Base-by-base conservation (phyloP, 2,329 filamentous ascomycete genomes). In the Cercospora zeina region DNA sequence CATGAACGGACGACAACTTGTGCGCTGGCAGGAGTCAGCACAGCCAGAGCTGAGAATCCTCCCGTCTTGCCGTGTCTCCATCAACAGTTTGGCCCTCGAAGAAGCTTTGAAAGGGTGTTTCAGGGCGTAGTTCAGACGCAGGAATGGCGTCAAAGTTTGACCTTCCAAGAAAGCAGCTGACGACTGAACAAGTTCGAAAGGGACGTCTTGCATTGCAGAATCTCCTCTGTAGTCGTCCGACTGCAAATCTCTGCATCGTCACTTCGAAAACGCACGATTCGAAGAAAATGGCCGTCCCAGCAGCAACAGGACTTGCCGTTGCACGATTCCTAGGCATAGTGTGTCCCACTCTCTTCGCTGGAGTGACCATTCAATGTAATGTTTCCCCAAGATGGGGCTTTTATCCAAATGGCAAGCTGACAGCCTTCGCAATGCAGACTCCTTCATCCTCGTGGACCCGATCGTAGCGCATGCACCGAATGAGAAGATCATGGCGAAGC, bases 391-490 rank as follows among this genome's bases (percentile, higher is more conserved):
- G 16, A 45, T 55, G 7, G 42, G 6, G 2, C 4, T 16, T 3
- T 13, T 5, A 24, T 30, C 67, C 7, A 16, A 58, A 27, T 13
- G 16, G 7, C 27, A 21, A 33, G n/a, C 34, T 59, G 55, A 58
- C 33, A 7, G 4, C 10, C n/a, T 34, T 53, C 49, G 11, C 34
- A 24, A 58, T 16, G 61, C 62, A 68, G 68, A 77, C 65, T 74
- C 69, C 57, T 65, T 73, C 62, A 73, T 75, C n/a, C 72, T 74
- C 45, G 71, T 77, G 5, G 70, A 75, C 11, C 74, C 76, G 1
- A 65, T 77, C 55, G 63, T 72, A 31, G 62, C 64, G 10, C 71
- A 77, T 62, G 74, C 75, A 24, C 66, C 67, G 6, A 69, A 68
- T 39, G 61, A 69, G 36, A 73, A 73, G 58, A 61, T 74, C 37